A percentile compares a stretch with the other conserved stretches of the same genome.
Conservation (phyloP, 768 basidiomycete species). For the Lepiota venenata region DNA sequence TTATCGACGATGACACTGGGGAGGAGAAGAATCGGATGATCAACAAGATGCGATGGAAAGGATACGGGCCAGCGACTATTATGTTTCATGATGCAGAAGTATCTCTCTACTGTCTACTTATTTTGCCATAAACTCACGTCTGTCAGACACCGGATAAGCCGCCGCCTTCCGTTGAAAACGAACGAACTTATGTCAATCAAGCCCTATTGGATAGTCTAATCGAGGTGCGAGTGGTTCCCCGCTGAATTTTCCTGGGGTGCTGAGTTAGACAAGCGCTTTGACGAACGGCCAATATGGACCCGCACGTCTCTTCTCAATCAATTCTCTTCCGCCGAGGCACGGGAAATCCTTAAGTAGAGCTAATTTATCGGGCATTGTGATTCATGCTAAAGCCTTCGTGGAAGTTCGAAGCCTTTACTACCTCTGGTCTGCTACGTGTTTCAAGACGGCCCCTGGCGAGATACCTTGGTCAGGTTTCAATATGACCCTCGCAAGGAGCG, state of each 20-base stretch:
- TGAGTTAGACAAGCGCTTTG: constrained; percentile 53
- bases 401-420: constrained; percentile 77
- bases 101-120: not conserved
- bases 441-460: constrained; percentile 92
- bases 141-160: constrained; percentile 65
- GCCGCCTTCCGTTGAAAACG: constrained; percentile 58
- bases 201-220: constrained; percentile 51
- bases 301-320: constrained; percentile 84
- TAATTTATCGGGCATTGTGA: not conserved
- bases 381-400: not conserved
- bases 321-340: constrained; percentile 60
- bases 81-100: constrained; percentile 62
- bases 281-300: constrained; percentile 84
- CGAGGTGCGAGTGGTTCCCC: constrained; percentile 35
- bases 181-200: constrained; percentile 50
- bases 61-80: constrained; percentile 71
- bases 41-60: constrained; percentile 84
- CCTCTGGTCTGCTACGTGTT: constrained; percentile 86
- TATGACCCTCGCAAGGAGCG: constrained; percentile 86
- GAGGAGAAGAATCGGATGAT: constrained; percentile 82
- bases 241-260: not conserved
- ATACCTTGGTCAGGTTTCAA: constrained; percentile 79
- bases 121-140: not conserved
- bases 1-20: constrained; percentile 71
- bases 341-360: constrained; percentile 73